Percentiles rank a stretch among this genome's conserved stretches.
phyloP scores from a whole-genome alignment of 495 filamentous ascomycete genomes.

The Bombardia bombarda region DNA sequence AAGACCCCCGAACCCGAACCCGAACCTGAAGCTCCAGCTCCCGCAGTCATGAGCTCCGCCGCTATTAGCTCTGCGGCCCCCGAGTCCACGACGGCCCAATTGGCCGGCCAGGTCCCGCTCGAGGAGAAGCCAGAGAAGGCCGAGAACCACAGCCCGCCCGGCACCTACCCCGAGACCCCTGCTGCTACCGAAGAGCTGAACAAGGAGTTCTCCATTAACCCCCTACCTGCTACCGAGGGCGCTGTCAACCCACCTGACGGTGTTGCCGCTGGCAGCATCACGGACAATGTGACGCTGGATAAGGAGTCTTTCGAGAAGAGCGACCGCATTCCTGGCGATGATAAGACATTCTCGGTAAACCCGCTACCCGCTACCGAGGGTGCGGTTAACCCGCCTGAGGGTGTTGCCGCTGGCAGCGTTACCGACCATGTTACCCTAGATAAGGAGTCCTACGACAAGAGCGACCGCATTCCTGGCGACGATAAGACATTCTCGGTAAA shows the following conservation, averaged over 20 bases:
- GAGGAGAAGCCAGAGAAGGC: slow-evolving; percentile 28
- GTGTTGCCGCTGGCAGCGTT: slow-evolving; percentile 45
- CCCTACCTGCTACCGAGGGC: slow-evolving; percentile 69
- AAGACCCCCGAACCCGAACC: slow-evolving; percentile 24
- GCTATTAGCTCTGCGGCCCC: slow-evolving; percentile 44
- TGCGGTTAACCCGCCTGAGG: slow-evolving; percentile 68
- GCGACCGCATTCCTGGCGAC: slow-evolving; percentile 42
- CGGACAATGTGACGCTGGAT: slow-evolving; percentile 62
- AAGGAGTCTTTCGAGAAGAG: slow-evolving; percentile 76
- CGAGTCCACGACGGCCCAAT: slow-evolving; percentile 62
- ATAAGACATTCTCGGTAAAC: slow-evolving; percentile 52
- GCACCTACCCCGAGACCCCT: slow-evolving; percentile 75
- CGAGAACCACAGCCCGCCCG: slow-evolving; percentile 38
- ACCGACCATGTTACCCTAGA: slow-evolving; percentile 63
- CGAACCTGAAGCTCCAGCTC: slow-evolving; percentile 27
- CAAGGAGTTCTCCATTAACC: slow-evolving; percentile 56
- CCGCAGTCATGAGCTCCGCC: slow-evolving; percentile 56
- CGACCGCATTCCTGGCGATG: slow-evolving; percentile 36
- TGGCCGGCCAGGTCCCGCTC: slow-evolving; percentile 62
- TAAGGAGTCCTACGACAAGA: slow-evolving; percentile 74
- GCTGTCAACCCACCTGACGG: slow-evolving; percentile 68
- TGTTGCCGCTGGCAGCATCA: slow-evolving; percentile 46
- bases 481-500: slow-evolving; percentile 55
- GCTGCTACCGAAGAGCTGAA: slow-evolving; percentile 27
- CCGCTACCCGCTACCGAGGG: slow-evolving; percentile 72